Evolutionary conservation across 2,329 filamentous ascomycete species (phyloP).

Genomic region (Dactylellina haptotyla): DNA sequence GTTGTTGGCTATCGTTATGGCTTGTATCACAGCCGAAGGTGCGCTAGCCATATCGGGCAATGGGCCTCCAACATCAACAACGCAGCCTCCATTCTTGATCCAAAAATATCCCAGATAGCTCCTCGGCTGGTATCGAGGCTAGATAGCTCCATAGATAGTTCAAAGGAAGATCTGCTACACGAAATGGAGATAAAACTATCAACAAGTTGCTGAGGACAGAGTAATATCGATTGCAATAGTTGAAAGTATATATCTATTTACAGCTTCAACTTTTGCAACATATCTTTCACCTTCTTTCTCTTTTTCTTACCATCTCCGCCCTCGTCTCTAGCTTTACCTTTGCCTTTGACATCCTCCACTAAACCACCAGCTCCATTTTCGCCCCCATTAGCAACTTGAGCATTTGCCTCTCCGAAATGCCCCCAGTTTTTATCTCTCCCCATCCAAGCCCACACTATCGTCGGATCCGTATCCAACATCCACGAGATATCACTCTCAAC

Average conservation of each 20-base stretch:
- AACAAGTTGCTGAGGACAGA: no score
- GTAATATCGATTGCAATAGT: no score
- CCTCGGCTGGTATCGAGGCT: no score
- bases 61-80: neutral
- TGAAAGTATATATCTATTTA: neutral
- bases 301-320: neutral
- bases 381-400: no score
- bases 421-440: conserved; percentile 8
- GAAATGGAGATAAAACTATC: no score
- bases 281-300: conserved; percentile 21
- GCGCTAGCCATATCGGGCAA: neutral
- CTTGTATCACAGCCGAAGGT: neutral
- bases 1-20: no score
- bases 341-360: neutral
- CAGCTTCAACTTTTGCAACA: conserved; percentile 23
- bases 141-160: no score
- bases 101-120: neutral
- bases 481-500: conserved; percentile 23
- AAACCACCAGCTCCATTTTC: no score
- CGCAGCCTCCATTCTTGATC: no score
- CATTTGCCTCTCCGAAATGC: neutral
- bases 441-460: conserved; percentile 19
- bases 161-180: no score
- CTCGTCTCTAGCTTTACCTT: neutral
- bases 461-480: conserved; percentile 20